Conservation (phyloP, 306 rosid species). For the Cucurbita ficifolia region DNA sequence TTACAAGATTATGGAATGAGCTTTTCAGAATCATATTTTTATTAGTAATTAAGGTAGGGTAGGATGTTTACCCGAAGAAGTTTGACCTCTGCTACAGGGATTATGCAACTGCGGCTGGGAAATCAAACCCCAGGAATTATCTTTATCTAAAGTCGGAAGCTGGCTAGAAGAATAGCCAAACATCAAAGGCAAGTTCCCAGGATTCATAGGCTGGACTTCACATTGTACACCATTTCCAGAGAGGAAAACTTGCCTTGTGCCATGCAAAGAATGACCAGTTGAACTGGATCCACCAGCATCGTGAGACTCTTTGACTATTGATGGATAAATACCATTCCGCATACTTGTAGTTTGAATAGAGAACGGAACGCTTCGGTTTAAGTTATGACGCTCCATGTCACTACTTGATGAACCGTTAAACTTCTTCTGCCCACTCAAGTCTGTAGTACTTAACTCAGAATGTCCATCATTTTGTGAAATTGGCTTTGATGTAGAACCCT, state of each 20-base stretch:
- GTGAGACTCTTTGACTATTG: not conserved
- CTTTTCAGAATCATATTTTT: not conserved
- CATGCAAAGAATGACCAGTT: slow-evolving; percentile 33
- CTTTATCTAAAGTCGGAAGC: slow-evolving; percentile 72
- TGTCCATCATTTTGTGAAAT: slow-evolving; percentile 29
- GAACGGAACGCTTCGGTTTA: not conserved
- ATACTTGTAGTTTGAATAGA: not conserved
- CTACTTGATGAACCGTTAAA: slow-evolving; percentile 1
- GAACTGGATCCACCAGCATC: slow-evolving; percentile 12
- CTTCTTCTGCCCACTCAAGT: slow-evolving; percentile 9
- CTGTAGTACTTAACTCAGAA: slow-evolving; percentile 41
- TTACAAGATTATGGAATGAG: not conserved
- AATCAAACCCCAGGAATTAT: slow-evolving; percentile 55
- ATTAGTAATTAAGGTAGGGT: not conserved
- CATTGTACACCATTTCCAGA: slow-evolving; percentile 20
- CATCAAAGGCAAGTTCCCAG: slow-evolving; percentile 60
- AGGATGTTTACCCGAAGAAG: slow-evolving; percentile 48
- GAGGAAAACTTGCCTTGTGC: slow-evolving; percentile 59
- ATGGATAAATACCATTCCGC: not conserved
- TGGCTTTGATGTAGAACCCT: slow-evolving; percentile 62
- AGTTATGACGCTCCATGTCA: not conserved
- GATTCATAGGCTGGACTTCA: slow-evolving; percentile 38
- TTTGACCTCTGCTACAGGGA: slow-evolving; percentile 40
- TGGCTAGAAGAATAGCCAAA: slow-evolving; percentile 71
- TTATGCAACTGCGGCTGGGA: slow-evolving; percentile 59